Base-by-base conservation (phyloP, 169 alveolate species). In the Plasmodium chabaudi region DNA sequence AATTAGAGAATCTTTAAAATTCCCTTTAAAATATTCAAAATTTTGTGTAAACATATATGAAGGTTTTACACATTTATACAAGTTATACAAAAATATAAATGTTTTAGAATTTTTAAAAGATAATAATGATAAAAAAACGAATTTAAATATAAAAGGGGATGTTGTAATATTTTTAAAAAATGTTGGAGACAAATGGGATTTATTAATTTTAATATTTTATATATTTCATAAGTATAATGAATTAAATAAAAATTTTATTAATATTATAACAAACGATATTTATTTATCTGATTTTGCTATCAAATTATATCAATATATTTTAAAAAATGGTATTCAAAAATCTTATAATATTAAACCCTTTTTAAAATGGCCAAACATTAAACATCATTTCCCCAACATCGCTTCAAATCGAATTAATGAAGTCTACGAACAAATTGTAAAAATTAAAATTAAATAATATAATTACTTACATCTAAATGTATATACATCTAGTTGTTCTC, bases 331-430 rank as follows among this genome's bases (percentile, higher is more conserved):
- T 42, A 65, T 79, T 59, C 89, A 67, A 70, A 17, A 68, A 12
- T 42, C 84, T 15, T 67, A 79, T 55, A 79, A 61, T n/a, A 70
- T 79, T 13, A 79, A 67, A 57, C 89, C 89, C 63, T 79, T 79
- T 67, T 59, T 79, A 51, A 79, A 79, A 60, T 79, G 89, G 89
- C 89, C 89, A 53, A 82, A 79, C 67, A 79, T 79, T 67, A 68
- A 70, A 51, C 79, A 79, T 51, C 65, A 79, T 82, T 79, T 79
- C 13, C 89, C 89, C 5, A 42, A 65, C 2, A 56, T 79, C 27
- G 39, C 84, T n/a, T 47, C 51, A 17, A 65, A 19, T 49, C 64
- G 73, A 56, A 79, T 79, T 46, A 60, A 27, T 46, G 89, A 79
- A 46, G 51, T 79, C 55, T 79, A 79, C 65, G 89, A 79, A 53